phyloP scores from a whole-genome alignment of 441 rosid genomes.

The Aleurites moluccanus region DNA sequence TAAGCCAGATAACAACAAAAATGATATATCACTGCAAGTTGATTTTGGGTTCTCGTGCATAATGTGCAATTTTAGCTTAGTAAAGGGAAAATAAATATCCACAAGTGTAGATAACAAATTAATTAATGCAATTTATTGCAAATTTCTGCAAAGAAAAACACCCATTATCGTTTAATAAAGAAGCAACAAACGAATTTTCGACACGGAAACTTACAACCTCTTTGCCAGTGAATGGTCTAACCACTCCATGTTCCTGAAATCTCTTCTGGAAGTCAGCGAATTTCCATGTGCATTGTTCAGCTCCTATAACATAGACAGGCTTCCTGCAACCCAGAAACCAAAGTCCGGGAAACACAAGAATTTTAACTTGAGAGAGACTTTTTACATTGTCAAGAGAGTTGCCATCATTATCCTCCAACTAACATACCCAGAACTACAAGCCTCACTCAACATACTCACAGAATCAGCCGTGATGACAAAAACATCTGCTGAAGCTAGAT shows the following conservation, averaged over 20 bases:
- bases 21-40: not conserved
- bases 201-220: constrained; percentile 64
- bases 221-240: constrained; percentile 63
- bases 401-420: constrained; percentile 10
- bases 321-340: constrained; percentile 49
- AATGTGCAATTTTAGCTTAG: not conserved
- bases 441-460: constrained; percentile 92
- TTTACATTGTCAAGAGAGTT: not conserved
- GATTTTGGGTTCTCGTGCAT: not conserved
- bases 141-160: not conserved
- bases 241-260: constrained; percentile 61
- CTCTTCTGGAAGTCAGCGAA: constrained; percentile 76
- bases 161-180: not conserved
- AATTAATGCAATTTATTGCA: not conserved
- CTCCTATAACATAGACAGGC: constrained; percentile 80
- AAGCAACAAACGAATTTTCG: not conserved
- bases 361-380: constrained; percentile 3
- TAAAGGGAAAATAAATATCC: not conserved
- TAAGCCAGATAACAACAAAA: not conserved
- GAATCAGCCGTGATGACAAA: constrained; percentile 94
- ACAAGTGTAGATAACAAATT: not conserved
- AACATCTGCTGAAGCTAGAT: constrained; percentile 94
- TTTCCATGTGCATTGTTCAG: constrained; percentile 86
- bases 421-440: constrained; percentile 87
- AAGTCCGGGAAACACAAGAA: not conserved